A percentile compares a stretch with the other conserved stretches of the same genome.
Evolutionary conservation across 371 early-diverging fungal genomes (phyloP).

Genomic region (Mucor lusitanicus): DNA sequence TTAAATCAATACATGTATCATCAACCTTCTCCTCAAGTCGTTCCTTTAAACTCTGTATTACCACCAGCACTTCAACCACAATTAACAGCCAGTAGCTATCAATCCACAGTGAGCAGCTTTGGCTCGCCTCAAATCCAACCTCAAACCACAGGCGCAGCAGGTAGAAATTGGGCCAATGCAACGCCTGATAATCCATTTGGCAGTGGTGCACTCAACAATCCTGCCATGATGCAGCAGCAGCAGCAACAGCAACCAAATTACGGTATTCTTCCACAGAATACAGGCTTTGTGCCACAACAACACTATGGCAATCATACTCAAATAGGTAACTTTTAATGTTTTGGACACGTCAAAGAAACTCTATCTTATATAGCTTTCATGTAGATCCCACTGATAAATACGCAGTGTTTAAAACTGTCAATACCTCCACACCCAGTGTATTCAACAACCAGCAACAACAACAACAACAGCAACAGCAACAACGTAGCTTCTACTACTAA

Average conservation of each 20-base stretch:
- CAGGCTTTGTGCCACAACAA: conserved; percentile 16
- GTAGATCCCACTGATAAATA: conserved; percentile 43
- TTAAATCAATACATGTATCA: neutral
- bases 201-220: neutral
- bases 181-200: conserved; percentile 56
- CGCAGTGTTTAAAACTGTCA: conserved; percentile 41
- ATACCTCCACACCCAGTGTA: conserved; percentile 37
- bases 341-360: neutral
- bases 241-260: conserved; percentile 17
- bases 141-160: conserved; percentile 6
- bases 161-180: conserved; percentile 40
- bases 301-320: neutral
- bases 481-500: neutral
- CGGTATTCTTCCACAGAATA: conserved; percentile 20
- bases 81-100: conserved; percentile 8
- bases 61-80: conserved; percentile 30
- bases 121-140: conserved; percentile 2
- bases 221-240: conserved; percentile 3
- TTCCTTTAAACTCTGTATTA: conserved; percentile 28
- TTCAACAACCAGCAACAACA: conserved; percentile 28
- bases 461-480: conserved; percentile 16
- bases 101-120: neutral
- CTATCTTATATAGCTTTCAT: neutral
- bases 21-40: conserved; percentile 6
- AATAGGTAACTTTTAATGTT: neutral